phyloP scores from a whole-genome alignment of 2,329 filamentous ascomycete species.

The Microsporum ferrugineum region DNA sequence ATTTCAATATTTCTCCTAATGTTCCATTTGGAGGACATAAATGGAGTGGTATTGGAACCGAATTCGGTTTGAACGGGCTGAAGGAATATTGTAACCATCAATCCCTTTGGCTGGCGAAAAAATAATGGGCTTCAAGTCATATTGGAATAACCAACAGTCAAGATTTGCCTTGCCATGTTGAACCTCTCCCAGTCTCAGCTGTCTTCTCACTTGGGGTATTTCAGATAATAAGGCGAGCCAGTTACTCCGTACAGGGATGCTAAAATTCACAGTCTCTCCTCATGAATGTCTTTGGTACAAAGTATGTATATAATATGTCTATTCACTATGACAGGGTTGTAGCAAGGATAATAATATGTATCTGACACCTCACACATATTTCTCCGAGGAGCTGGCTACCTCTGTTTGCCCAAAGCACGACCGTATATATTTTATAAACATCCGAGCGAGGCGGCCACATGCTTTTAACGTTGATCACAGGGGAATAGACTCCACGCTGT shows the following conservation, averaged over 20 bases:
- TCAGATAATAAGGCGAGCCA: background rate
- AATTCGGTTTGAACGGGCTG: slow-evolving; percentile 22
- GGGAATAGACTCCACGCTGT: background rate
- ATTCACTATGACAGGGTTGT: no score
- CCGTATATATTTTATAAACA: background rate
- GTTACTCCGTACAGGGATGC: no score
- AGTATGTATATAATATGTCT: no score
- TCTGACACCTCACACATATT: no score
- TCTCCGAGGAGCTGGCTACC: no score
- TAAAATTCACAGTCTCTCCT: no score
- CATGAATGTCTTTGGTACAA: no score
- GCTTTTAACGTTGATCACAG: background rate
- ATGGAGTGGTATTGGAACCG: slow-evolving; percentile 25
- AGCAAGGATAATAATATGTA: no score
- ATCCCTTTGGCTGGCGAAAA: slow-evolving; percentile 4
- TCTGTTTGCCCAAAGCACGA: no score
- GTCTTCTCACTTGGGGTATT: no score
- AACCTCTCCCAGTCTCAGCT: background rate
- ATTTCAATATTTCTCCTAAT: slow-evolving; percentile 36
- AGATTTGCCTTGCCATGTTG: background rate
- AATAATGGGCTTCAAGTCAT: background rate
- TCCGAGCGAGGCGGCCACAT: background rate
- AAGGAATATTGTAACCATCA: slow-evolving; percentile 20
- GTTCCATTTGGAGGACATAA: slow-evolving; percentile 28
- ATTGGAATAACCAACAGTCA: background rate